A percentile compares a stretch with the other conserved stretches of the same genome.
phyloP scores from a whole-genome alignment of 345 rosid genomes.

The Schrenkiella parvula region DNA sequence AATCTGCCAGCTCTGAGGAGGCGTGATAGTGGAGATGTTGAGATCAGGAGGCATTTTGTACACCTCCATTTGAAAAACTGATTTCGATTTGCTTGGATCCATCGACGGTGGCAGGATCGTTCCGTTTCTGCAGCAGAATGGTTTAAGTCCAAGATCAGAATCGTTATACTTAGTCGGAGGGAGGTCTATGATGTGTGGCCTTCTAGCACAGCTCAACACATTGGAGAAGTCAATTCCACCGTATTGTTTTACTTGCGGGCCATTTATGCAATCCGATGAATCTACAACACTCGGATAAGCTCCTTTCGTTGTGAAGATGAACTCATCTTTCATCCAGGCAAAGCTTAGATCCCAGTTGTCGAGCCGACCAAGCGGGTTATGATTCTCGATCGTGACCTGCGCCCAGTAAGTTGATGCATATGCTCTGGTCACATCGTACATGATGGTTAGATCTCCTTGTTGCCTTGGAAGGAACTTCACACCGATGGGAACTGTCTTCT shows the following conservation, averaged over 20 bases:
- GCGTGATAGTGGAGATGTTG: conserved; percentile 58
- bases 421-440: conserved; percentile 75
- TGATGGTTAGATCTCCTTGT: conserved; percentile 77
- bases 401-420: conserved; percentile 59
- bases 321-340: conserved; percentile 82
- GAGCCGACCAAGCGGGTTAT: conserved; percentile 73
- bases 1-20: conserved; percentile 87
- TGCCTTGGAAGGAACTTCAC: conserved; percentile 58
- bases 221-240: conserved; percentile 50
- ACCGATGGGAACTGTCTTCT: conserved; percentile 35
- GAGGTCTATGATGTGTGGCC: conserved; percentile 79
- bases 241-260: conserved; percentile 61
- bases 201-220: conserved; percentile 77
- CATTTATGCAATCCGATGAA: conserved; percentile 66
- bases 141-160: conserved; percentile 57
- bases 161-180: conserved; percentile 89
- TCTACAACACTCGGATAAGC: conserved; percentile 78
- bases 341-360: conserved; percentile 88
- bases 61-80: conserved; percentile 80
- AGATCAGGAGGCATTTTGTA: conserved; percentile 89
- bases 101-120: conserved; percentile 73
- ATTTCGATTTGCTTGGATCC: conserved; percentile 79
- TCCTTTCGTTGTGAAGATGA: conserved; percentile 68
- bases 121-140: conserved; percentile 84
- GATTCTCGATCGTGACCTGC: conserved; percentile 68